Base-by-base conservation (phyloP, 148 eudicot genomes). In the Camellia japonica region DNA sequence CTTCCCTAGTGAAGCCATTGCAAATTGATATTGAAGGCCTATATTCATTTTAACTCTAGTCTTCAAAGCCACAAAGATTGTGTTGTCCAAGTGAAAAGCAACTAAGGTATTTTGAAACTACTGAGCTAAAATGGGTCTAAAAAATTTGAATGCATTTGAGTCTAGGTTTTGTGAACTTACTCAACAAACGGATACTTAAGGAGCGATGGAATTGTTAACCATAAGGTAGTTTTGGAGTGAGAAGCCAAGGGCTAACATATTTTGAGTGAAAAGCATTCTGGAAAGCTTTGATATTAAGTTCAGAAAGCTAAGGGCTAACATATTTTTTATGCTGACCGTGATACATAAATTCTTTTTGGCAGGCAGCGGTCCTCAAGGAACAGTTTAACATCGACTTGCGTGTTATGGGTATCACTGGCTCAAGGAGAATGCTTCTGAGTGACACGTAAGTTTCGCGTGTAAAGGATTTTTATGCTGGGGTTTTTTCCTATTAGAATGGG, bases 281-380 rank as follows among this genome's bases (percentile, higher is more conserved):
- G 47, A 56, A 18, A 66, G 23, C 58, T 80, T 64, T 44, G 68
- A 23, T 62, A 42, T 64, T 20, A 47, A 63, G 70, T 19, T 47
- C 42, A 4, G 44, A 49, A 63, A 76, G 60, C 16, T 18, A 49
- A 47, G 11, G n/a, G 70, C 61, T 23, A 38, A 3, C 43, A 23
- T 14, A 7, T 64, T 15, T 41, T 42, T 15, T 4, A 55, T 11
- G 41, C 71, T 55, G 49, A 68, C 12, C 10, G 14, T 49, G 58
- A 3, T 30, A 58, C 2, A 2, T 75, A 54, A 13, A 49, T 71
- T 75, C 55, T 70, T n/a, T 65, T 60, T 79, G 56, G 51, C 88
- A 96, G 99, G 91, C 97, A 76, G 95, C 97, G 59, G 85, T 82
- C 77, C 89, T 96, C 58, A 96, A 94, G 90, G 99, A 96, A 81